phyloP scores from a whole-genome alignment of 257 asterid species.

The Nicotiana undulata region DNA sequence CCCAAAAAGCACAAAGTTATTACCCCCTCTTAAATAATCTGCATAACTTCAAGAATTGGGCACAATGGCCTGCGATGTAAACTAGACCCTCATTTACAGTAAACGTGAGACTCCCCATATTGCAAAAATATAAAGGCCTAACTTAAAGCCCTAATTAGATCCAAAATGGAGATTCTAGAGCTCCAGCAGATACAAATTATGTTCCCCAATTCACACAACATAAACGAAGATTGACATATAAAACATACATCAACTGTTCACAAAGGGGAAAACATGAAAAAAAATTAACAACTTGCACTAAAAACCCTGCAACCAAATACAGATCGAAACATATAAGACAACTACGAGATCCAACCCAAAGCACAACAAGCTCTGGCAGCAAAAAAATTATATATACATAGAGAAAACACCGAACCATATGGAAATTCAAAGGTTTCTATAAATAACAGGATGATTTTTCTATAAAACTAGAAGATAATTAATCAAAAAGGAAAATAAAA shows the following conservation, averaged over 20 bases:
- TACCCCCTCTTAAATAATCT: neutral
- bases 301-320: neutral
- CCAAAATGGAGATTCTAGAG: neutral
- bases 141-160: neutral
- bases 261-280: neutral
- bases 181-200: neutral
- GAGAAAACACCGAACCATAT: neutral
- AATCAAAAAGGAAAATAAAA: constrained; percentile 15
- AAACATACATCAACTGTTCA: neutral
- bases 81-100: neutral
- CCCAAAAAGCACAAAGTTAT: neutral
- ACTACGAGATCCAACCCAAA: constrained; percentile 16
- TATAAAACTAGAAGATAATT: neutral
- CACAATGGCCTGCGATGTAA: neutral
- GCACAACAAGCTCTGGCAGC: neutral
- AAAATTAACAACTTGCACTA: neutral
- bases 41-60: neutral
- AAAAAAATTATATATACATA: neutral
- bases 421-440: neutral
- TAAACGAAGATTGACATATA: neutral
- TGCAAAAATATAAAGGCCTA: neutral
- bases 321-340: constrained; percentile 9
- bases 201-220: neutral
- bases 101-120: neutral
- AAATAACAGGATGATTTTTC: neutral